These are phyloP conservation scores for Xylaria sp. DNA, from an alignment of 495 filamentous ascomycete species.

Conservation along the genomic window DNA sequence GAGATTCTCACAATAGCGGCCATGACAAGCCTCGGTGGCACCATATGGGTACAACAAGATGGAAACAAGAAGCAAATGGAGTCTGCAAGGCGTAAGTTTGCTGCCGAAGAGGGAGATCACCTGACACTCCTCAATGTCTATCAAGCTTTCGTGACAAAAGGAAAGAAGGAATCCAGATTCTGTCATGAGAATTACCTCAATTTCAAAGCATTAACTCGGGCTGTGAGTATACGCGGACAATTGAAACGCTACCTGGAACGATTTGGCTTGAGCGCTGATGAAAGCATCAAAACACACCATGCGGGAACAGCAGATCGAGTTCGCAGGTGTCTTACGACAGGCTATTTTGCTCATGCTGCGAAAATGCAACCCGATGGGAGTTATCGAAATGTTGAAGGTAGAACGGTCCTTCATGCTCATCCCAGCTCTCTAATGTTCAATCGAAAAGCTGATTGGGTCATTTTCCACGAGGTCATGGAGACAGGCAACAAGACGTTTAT, in stretches of 20 bases:
- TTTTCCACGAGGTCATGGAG: conserved; percentile 95
- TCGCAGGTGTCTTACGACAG: conserved; percentile 83
- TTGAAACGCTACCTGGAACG: conserved; percentile 86
- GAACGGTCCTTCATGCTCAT: conserved; percentile 79
- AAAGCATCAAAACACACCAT: conserved; percentile 48
- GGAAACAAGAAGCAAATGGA: conserved; percentile 77
- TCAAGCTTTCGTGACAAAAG: conserved; percentile 84
- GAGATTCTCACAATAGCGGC: conserved; percentile 93
- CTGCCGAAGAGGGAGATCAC: conserved; percentile 94
- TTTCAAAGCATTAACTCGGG: conserved; percentile 79
- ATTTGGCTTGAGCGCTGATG: conserved; percentile 77
- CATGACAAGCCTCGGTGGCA: conserved; percentile 87
- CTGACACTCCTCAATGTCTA: conserved; percentile 94
- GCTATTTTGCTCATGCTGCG: conserved; percentile 95
- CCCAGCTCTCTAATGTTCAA: conserved; percentile 97
- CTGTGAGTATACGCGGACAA: conserved; percentile 86
- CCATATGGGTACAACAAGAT: conserved; percentile 81
- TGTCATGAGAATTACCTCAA: conserved; percentile 88
- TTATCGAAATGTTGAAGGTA: conserved; percentile 81
- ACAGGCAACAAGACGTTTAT: conserved; percentile 90
- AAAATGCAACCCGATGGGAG: conserved; percentile 95
- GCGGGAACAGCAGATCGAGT: conserved; percentile 71
- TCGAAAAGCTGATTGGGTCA: conserved; percentile 95
- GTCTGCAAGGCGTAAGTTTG: conserved; percentile 79
- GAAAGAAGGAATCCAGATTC: conserved; percentile 84